A percentile compares a stretch with the other conserved stretches of the same genome.
phyloP scores from a whole-genome alignment of 2,329 filamentous ascomycete species.

The Paraconiothyrium sp. region DNA sequence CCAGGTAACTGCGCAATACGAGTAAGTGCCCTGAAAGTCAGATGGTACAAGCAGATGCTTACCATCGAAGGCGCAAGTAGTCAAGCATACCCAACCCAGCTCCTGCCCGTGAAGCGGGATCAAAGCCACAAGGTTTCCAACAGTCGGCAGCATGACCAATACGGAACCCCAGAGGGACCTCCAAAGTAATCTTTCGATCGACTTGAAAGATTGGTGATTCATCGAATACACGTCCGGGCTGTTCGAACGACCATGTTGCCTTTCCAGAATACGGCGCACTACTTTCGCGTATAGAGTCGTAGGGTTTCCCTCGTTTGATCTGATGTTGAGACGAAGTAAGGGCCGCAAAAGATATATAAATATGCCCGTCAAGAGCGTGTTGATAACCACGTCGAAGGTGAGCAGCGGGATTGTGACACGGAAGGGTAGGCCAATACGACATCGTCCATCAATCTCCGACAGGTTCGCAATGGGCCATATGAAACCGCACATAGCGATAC shows the following conservation, averaged over 20 bases:
- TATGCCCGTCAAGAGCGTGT: constrained; percentile 50
- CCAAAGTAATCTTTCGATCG: constrained; percentile 39
- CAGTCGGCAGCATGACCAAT: constrained; percentile 51
- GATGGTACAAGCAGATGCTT: constrained; percentile 16
- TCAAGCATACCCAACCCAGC: constrained; percentile 53
- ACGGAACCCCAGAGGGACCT: constrained; percentile 46
- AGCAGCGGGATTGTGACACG: constrained; percentile 50
- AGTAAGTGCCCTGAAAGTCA: neutral
- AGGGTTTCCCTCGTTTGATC: constrained; percentile 16
- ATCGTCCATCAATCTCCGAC: constrained; percentile 41
- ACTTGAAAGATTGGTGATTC: constrained; percentile 30
- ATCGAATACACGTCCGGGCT: constrained; percentile 23
- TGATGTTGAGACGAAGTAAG: constrained; percentile 30
- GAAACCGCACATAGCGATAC: constrained; percentile 41
- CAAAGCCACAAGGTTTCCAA: constrained; percentile 49
- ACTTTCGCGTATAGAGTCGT: constrained; percentile 26
- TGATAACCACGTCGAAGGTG: constrained; percentile 51
- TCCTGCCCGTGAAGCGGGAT: constrained; percentile 45
- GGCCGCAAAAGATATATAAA: constrained; percentile 51
- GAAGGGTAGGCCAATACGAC: constrained; percentile 52
- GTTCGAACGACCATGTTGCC: constrained; percentile 5
- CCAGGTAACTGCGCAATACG: constrained; percentile 45
- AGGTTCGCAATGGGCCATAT: constrained; percentile 44
- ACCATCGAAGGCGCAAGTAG: constrained; percentile 54
- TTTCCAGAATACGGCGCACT: constrained; percentile 25